A percentile compares a stretch with the other conserved stretches of the same genome.
Conservation (phyloP, 2,329 filamentous ascomycete species). For the Sphaerulina musiva region DNA sequence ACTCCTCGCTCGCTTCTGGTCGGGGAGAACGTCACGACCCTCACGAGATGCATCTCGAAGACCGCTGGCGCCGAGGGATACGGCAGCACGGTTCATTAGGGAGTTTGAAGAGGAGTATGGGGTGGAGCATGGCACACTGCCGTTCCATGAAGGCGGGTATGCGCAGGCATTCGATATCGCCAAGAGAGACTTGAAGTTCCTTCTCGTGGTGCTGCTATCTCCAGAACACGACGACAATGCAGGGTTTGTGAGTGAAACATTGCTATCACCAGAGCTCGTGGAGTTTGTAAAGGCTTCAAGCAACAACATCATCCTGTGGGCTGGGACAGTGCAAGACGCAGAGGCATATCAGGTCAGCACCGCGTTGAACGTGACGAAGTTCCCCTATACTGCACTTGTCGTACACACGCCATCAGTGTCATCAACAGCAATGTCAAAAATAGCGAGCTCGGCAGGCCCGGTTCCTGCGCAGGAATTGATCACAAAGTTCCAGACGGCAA, state of each 20-base stretch:
- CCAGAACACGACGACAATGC: slow-evolving; percentile 92
- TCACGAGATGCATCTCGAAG: slow-evolving; percentile 59
- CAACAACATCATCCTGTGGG: slow-evolving; percentile 84
- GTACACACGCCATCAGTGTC: slow-evolving; percentile 81
- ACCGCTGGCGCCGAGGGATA: slow-evolving; percentile 76
- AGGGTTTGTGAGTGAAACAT: slow-evolving; percentile 71
- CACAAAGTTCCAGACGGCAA: slow-evolving; percentile 64
- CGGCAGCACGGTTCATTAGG: slow-evolving; percentile 77
- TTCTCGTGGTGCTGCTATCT: slow-evolving; percentile 80
- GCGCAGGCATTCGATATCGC: slow-evolving; percentile 85
- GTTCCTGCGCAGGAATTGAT: slow-evolving; percentile 65
- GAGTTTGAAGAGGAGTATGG: slow-evolving; percentile 96
- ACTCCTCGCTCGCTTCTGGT: slow-evolving; percentile 45
- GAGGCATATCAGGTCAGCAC: slow-evolving; percentile 91
- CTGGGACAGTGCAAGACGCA: slow-evolving; percentile 83
- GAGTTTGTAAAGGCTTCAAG: slow-evolving; percentile 65
- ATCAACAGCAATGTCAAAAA: slow-evolving; percentile 81
- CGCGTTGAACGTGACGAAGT: slow-evolving; percentile 83
- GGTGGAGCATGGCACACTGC: slow-evolving; percentile 51
- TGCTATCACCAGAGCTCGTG: slow-evolving; percentile 68
- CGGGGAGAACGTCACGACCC: slow-evolving; percentile 51
- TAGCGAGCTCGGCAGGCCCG: slow-evolving; percentile 70
- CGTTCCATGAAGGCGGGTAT: slow-evolving; percentile 82
- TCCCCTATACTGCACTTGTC: slow-evolving; percentile 79
- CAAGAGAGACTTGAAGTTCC: slow-evolving; percentile 84